Evolutionary conservation across 345 rosid species (phyloP).

Genomic region (Theobroma cacao): DNA sequence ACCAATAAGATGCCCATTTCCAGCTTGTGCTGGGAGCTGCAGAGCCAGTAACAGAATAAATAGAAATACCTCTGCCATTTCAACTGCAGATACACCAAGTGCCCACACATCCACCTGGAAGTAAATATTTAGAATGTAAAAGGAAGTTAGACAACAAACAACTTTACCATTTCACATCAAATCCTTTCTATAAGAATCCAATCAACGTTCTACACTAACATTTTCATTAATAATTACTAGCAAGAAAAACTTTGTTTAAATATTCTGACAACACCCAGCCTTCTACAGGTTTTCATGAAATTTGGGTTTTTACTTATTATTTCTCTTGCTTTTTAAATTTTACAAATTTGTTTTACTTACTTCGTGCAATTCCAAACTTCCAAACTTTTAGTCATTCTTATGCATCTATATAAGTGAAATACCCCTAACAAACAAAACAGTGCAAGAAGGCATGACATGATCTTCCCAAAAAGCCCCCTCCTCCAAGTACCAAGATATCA

Average conservation of each 20-base stretch:
- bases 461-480: not conserved
- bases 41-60: conserved; percentile 10
- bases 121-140: conserved; percentile 13
- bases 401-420: not conserved
- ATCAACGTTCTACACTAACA: not conserved
- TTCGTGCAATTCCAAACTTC: not conserved
- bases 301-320: not conserved
- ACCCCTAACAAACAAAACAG: not conserved
- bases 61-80: conserved; percentile 94
- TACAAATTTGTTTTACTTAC: not conserved
- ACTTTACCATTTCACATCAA: not conserved
- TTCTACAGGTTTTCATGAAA: not conserved
- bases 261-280: not conserved
- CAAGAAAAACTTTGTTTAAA: not conserved
- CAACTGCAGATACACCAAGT: conserved; percentile 98
- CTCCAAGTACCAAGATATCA: not conserved
- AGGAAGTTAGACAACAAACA: conserved; percentile 9
- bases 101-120: conserved; percentile 99
- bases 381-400: not conserved
- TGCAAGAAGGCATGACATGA: not conserved
- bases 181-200: not conserved
- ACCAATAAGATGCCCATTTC: not conserved
- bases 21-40: not conserved
- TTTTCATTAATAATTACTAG: not conserved
- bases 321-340: not conserved